These are phyloP conservation scores for Kentomonas sorsogonicus DNA, from an alignment of 208 protist species.

Conservation along the genomic window DNA sequence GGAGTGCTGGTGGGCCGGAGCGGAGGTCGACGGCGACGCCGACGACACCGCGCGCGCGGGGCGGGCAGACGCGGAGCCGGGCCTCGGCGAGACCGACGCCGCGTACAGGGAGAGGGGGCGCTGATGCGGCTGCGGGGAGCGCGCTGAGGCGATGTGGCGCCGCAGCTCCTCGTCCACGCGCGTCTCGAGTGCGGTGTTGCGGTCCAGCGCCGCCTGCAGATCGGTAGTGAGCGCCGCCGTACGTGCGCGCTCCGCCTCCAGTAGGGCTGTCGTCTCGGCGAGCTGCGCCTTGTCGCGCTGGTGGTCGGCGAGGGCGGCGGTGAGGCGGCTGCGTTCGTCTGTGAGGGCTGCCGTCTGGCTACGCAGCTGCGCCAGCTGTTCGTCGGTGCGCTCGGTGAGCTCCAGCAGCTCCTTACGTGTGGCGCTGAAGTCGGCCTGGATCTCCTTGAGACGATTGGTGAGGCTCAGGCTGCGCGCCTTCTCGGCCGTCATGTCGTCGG, in stretches of 20 bases:
- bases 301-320: conserved; percentile 19
- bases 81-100: conserved; percentile 14
- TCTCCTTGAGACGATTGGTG: conserved; percentile 44
- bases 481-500: conserved; percentile 41
- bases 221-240: conserved; percentile 53
- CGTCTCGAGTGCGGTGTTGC: conserved; percentile 59
- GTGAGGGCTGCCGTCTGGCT: conserved; percentile 31
- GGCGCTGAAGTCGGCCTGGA: conserved; percentile 35
- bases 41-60: no score
- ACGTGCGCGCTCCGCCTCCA: conserved; percentile 37
- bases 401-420: no score
- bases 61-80: no score
- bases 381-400: conserved; percentile 39
- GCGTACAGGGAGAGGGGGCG: conserved; percentile 19
- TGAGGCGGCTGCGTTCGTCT: conserved; percentile 35
- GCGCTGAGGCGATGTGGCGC: conserved; percentile 32
- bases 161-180: conserved; percentile 63
- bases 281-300: conserved; percentile 31
- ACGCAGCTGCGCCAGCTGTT: conserved; percentile 36
- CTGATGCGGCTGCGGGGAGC: conserved; percentile 24
- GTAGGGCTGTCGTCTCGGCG: conserved; percentile 35
- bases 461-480: conserved; percentile 53
- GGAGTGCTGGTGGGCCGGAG: no score
- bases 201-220: conserved; percentile 45
- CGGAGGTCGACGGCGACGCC: conserved; percentile 19